These are phyloP conservation scores for Fusarium sp. DNA, from an alignment of 2,329 filamentous ascomycete species.

Conservation along the genomic window DNA sequence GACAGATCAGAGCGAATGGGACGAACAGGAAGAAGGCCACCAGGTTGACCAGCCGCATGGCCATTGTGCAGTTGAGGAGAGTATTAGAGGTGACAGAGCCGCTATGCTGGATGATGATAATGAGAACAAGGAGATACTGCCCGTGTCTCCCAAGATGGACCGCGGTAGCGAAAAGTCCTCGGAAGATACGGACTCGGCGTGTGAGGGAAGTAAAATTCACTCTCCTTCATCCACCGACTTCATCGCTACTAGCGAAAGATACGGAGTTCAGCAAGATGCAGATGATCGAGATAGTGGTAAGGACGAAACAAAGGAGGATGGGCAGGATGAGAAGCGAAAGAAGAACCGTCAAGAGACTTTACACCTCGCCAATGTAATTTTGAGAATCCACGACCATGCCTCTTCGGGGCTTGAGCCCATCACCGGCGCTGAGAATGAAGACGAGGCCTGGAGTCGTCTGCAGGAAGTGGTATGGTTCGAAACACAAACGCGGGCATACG, in stretches of 20 bases:
- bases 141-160: accelerated
- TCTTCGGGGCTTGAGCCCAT: background rate
- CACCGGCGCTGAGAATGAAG: background rate
- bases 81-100: too few relatives aligned
- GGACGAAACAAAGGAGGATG: background rate
- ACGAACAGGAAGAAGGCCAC: background rate
- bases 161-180: accelerated
- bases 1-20: background rate
- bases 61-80: background rate
- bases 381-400: background rate
- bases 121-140: accelerated
- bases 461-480: background rate
- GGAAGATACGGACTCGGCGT: background rate
- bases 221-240: background rate
- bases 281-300: background rate
- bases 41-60: background rate
- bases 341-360: background rate
- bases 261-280: background rate
- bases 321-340: background rate
- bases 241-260: background rate
- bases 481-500: background rate
- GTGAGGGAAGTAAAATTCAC: background rate
- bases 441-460: background rate
- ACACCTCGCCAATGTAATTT: background rate
- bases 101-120: background rate